Evolutionary conservation across 257 asterid species (phyloP).

Genomic region (Thymus quinquecostatus): DNA sequence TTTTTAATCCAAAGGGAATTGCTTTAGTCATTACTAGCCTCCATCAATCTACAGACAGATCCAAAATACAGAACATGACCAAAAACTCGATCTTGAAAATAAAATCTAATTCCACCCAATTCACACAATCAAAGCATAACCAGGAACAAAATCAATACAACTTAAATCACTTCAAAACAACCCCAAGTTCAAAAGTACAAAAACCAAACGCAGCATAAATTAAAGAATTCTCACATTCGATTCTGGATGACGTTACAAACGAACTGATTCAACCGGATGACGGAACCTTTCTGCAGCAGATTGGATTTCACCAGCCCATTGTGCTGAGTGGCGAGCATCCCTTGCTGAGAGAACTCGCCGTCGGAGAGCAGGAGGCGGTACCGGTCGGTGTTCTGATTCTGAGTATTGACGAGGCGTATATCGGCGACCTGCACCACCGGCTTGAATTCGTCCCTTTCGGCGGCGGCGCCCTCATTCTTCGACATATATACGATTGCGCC

Average conservation of each 20-base stretch:
- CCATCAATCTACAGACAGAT: not conserved
- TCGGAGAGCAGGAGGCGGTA: constrained; percentile 76
- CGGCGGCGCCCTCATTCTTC: constrained; percentile 29
- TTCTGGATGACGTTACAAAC: constrained; percentile 64
- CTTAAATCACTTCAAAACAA: not conserved
- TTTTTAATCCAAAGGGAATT: not conserved
- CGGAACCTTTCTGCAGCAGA: constrained; percentile 64
- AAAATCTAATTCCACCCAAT: not conserved
- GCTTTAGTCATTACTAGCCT: not conserved
- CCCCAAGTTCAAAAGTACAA: not conserved
- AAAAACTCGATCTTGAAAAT: constrained; percentile 23
- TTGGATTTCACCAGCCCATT: constrained; percentile 62
- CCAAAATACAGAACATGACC: not conserved
- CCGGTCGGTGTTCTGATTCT: constrained; percentile 55
- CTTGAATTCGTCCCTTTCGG: constrained; percentile 36
- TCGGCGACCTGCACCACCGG: constrained; percentile 78
- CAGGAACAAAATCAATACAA: not conserved
- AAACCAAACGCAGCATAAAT: not conserved
- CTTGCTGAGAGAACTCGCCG: constrained; percentile 64
- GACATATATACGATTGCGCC: constrained; percentile 64
- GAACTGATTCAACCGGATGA: constrained; percentile 64
- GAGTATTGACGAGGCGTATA: constrained; percentile 54
- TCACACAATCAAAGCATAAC: not conserved
- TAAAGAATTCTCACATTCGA: constrained; percentile 52
- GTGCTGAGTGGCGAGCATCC: constrained; percentile 84